Evolutionary conservation across 2,329 filamentous ascomycete species (phyloP).

Genomic region (Plectosphaerella sp.): DNA sequence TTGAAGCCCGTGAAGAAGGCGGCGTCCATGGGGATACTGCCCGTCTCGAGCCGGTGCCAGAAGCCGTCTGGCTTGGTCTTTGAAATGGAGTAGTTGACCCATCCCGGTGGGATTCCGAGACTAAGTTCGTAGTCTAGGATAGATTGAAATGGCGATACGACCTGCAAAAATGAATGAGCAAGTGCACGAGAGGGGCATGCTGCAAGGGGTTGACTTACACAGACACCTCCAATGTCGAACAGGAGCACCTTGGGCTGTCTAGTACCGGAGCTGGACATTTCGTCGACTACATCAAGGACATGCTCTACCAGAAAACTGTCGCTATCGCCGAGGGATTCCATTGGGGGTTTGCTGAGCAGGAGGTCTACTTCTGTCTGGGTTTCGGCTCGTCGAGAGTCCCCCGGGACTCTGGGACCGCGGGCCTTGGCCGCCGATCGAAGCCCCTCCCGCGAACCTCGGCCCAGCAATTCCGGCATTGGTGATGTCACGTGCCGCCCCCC

Average conservation of each 20-base stretch:
- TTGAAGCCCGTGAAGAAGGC: constrained; percentile 75
- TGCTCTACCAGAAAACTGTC: constrained; percentile 18
- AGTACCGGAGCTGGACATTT: constrained; percentile 30
- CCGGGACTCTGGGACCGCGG: background rate
- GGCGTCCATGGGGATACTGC: constrained; percentile 70
- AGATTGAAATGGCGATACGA: constrained; percentile 85
- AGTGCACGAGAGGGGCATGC: background rate
- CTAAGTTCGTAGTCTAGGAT: constrained; percentile 86
- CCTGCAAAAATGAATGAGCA: constrained; percentile 46
- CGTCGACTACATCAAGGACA: constrained; percentile 23
- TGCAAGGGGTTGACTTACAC: constrained; percentile 59
- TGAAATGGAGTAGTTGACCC: constrained; percentile 88
- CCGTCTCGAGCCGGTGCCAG: constrained; percentile 87
- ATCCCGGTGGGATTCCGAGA: constrained; percentile 75
- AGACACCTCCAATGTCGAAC: constrained; percentile 96
- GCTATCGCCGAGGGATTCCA: constrained; percentile 8
- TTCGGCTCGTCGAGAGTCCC: background rate
- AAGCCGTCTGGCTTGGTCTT: constrained; percentile 70
- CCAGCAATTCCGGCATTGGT: constrained; percentile 1
- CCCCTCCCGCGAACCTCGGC: constrained; percentile 3
- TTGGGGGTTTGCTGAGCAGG: background rate
- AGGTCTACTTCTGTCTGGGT: background rate
- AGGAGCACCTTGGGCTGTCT: constrained; percentile 69
- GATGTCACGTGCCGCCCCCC: too few relatives aligned
- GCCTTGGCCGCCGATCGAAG: background rate